A percentile compares a stretch with the other conserved stretches of the same genome.
Conservation (phyloP, 768 basidiomycete genomes). For the Rhodosporidiobolus odoratus region DNA sequence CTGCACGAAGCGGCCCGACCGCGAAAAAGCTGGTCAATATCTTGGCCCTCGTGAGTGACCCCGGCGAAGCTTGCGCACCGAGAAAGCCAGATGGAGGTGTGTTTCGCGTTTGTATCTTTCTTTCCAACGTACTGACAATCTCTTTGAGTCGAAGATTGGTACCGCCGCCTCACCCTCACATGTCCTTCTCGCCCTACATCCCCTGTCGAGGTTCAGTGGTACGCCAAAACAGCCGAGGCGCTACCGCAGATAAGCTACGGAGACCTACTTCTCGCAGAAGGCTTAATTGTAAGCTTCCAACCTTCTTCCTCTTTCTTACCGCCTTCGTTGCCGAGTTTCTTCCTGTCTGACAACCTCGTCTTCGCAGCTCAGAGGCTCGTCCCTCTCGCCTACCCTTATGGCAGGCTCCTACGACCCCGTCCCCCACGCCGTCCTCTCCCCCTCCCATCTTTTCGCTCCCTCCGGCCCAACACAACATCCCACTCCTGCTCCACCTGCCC, state of each 20-base stretch:
- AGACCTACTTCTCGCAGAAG: not conserved
- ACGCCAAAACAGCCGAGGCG: not conserved
- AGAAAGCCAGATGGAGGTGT: not conserved
- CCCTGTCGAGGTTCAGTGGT: conserved; percentile 11
- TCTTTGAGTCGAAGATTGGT: not conserved
- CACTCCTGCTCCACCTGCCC: not conserved
- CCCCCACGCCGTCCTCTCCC: not conserved
- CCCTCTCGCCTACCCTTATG: not conserved
- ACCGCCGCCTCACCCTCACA: not conserved
- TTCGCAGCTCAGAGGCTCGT: not conserved
- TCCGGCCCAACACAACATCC: not conserved
- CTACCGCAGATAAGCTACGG: not conserved
- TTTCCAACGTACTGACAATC: no score
- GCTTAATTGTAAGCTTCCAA: not conserved
- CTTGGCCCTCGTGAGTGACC: not conserved
- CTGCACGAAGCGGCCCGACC: not conserved
- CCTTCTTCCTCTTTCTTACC: not conserved
- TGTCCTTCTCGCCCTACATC: not conserved
- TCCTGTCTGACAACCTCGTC: not conserved
- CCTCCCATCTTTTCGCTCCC: not conserved
- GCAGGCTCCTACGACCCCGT: not conserved
- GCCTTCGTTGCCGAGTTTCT: not conserved
- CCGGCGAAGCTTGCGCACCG: not conserved
- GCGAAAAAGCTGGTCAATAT: not conserved
- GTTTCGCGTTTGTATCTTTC: no score